Base-by-base conservation (phyloP, 2,329 filamentous ascomycete species). In the Calonectria hawksworthii region DNA sequence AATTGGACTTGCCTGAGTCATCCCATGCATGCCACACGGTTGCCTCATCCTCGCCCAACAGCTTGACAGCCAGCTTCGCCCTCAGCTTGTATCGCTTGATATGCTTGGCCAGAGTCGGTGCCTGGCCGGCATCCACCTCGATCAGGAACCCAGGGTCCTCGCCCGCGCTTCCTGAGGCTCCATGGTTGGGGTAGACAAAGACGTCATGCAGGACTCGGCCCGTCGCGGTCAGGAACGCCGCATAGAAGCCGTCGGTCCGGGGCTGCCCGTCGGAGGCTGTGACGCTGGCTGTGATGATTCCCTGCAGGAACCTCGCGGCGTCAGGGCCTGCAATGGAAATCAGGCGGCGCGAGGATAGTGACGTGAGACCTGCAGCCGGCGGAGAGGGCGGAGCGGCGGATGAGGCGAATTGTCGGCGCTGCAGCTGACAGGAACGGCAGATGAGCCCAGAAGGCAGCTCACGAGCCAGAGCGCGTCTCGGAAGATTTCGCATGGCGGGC, bases 201-300 rank as follows among this genome's bases (percentile, higher is more conserved):
- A 96, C 94, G 86, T 99, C 97, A 86, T 96, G 92, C 54, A 98
- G 87, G 13, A 99, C 90, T 72, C 96, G 92, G 52, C 97, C 97
- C 74, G 92, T 92, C 10, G 96, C 95, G 78, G 94, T 98, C 52
- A 99, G 89, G 81, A 99, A 98, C 0, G 93, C 95, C 9, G 94
- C 90, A 85, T 98, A 99, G 83, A 94, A 93, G 5, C 92, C 93
- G 0, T 87, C 85, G 4, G 79, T 81, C 30, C 84, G 84, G 2
- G 86, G 80, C 44, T 81, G 75, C 75, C 85, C 82, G 74, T 86
- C 77, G 32, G 76, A 82, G 10, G 86, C 81, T 0, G 90, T 85
- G 11, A 86, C 78, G 54, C 82, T 85, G 76, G 93, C 91, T 1
- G 96, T 98, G 77, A 97, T 91, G 72, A 98, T 91, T 69, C 96